These are phyloP conservation scores for Wickerhamiella domercqiae DNA, from an alignment of 805 yeast genomes.

Conservation along the genomic window DNA sequence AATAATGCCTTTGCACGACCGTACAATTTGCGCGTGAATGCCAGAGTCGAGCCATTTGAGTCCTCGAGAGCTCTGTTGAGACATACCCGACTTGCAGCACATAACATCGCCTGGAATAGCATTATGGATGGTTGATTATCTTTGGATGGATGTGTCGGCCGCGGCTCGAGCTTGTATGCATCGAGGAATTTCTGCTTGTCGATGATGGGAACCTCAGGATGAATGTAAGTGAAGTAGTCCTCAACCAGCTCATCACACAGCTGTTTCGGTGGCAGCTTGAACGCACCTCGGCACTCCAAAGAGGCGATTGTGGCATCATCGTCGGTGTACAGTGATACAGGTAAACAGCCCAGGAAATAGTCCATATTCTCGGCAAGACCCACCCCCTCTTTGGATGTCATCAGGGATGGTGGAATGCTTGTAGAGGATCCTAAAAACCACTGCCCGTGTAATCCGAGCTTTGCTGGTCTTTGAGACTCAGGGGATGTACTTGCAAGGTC, in stretches of 20 bases:
- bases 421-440: background rate
- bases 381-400: background rate
- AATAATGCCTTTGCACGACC: constrained; percentile 60
- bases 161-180: constrained; percentile 37
- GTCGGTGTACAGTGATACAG: background rate
- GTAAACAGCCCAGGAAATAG: background rate
- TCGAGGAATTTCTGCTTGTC: constrained; percentile 47
- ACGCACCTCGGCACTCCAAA: constrained; percentile 52
- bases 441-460: background rate
- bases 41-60: constrained; percentile 30
- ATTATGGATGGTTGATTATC: constrained; percentile 39
- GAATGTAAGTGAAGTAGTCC: constrained; percentile 46
- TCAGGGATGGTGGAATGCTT: background rate
- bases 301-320: constrained; percentile 19
- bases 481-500: background rate
- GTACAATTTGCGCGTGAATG: constrained; percentile 44
- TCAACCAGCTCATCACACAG: constrained; percentile 46
- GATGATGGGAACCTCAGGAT: constrained; percentile 55
- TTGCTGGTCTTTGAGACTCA: background rate
- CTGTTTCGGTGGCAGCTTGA: constrained; percentile 45
- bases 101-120: constrained; percentile 55
- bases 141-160: constrained; percentile 41
- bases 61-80: constrained; percentile 38
- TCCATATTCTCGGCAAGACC: background rate
- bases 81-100: constrained; percentile 53